phyloP scores from a whole-genome alignment of 164 flowering plant genomes.

The Liquidambar formosana region DNA sequence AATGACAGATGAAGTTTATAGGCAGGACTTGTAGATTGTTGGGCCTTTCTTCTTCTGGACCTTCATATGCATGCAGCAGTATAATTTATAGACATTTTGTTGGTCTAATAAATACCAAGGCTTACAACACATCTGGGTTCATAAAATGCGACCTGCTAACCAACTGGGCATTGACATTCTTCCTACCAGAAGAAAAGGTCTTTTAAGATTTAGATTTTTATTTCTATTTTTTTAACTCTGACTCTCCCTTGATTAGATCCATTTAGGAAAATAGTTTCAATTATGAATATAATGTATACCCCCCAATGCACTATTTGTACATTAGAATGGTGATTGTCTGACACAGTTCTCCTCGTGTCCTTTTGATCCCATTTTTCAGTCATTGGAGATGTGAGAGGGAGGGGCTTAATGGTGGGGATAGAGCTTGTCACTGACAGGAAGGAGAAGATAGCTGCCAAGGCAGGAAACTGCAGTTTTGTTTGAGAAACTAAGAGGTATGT shows the following conservation, averaged over 20 bases:
- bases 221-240: not conserved
- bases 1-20: too few relatives aligned
- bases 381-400: constrained; percentile 94
- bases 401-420: constrained; percentile 92
- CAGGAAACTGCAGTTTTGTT: constrained; percentile 82
- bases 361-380: constrained; percentile 37
- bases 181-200: too few relatives aligned
- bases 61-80: too few relatives aligned
- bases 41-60: too few relatives aligned
- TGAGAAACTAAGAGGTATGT: constrained; percentile 82
- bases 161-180: too few relatives aligned
- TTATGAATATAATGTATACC: not conserved
- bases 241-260: not conserved
- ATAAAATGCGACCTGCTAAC: too few relatives aligned
- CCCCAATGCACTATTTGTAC: not conserved
- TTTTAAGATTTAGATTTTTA: too few relatives aligned
- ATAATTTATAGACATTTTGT: too few relatives aligned
- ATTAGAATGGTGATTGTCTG: not conserved
- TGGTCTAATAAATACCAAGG: too few relatives aligned
- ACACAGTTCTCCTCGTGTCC: not conserved
- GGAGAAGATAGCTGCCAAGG: constrained; percentile 92
- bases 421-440: constrained; percentile 86
- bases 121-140: too few relatives aligned
- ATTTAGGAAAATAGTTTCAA: not conserved
- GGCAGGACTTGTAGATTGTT: too few relatives aligned